A percentile compares a stretch with the other conserved stretches of the same genome.
phyloP scores from a whole-genome alignment of 2,329 filamentous ascomycete species.

The Colletotrichum theobromicola region DNA sequence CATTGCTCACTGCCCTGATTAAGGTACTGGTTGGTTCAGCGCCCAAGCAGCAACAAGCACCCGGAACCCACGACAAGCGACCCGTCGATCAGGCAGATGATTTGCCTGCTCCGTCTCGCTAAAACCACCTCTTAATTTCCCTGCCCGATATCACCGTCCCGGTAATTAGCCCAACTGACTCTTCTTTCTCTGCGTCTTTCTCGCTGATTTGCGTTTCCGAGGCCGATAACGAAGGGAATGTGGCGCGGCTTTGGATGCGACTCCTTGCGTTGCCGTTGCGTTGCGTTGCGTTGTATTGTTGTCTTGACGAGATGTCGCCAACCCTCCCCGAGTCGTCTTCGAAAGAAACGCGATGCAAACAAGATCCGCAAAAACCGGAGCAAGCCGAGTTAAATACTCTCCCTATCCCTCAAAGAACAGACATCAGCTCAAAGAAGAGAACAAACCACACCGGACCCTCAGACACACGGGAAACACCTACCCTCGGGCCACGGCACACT shows the following conservation, averaged over 20 bases:
- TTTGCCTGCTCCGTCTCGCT: background rate
- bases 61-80: background rate
- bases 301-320: background rate
- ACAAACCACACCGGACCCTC: background rate
- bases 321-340: background rate
- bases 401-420: background rate
- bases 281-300: background rate
- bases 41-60: background rate
- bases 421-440: background rate
- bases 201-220: background rate
- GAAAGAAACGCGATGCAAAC: background rate
- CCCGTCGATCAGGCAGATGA: background rate
- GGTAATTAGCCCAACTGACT: background rate
- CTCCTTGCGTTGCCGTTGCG: background rate
- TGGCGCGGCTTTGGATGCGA: background rate
- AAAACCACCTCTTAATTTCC: slow-evolving; percentile 4
- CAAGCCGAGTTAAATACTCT: background rate
- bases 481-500: background rate
- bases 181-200: background rate
- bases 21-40: background rate
- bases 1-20: background rate
- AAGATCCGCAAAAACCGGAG: background rate
- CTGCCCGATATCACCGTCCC: background rate
- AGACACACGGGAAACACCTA: background rate
- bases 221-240: background rate